Conservation (phyloP, 2,329 filamentous ascomycete genomes). For the Daldinia eschscholtzii region DNA sequence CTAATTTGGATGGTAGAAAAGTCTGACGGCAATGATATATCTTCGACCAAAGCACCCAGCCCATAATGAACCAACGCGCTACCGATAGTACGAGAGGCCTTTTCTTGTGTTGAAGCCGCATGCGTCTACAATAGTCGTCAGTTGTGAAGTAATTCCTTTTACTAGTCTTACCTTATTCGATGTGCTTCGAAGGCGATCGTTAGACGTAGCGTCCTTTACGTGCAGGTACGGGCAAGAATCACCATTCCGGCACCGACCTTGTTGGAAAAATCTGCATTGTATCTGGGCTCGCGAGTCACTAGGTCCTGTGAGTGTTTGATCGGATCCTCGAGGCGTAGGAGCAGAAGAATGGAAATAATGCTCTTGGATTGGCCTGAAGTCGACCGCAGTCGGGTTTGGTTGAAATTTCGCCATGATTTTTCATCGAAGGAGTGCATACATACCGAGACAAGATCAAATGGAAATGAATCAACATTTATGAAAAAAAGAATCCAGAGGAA, state of each 20-base stretch:
- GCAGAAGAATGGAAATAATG: neutral
- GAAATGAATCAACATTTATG: neutral
- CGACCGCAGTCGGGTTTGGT: slow-evolving; percentile 21
- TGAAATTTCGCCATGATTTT: neutral
- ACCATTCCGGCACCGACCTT: slow-evolving; percentile 35
- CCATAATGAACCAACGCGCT: slow-evolving; percentile 52
- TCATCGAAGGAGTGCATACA: neutral
- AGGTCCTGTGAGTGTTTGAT: neutral
- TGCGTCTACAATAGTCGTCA: slow-evolving; percentile 2
- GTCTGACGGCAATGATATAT: slow-evolving; percentile 53
- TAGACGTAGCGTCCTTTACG: neutral
- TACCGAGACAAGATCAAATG: neutral
- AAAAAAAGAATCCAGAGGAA: neutral
- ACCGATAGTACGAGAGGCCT: slow-evolving; percentile 22
- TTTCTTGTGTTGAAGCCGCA: neutral
- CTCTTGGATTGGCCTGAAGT: slow-evolving; percentile 6
- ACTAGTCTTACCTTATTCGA: slow-evolving; percentile 13
- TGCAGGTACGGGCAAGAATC: slow-evolving; percentile 32
- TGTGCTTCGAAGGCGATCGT: neutral
- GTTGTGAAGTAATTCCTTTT: neutral
- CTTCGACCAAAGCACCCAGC: slow-evolving; percentile 50
- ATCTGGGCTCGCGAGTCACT: slow-evolving; percentile 20
- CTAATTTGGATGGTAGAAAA: slow-evolving; percentile 54
- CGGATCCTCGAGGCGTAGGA: neutral
- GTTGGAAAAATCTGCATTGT: slow-evolving; percentile 31